Evolutionary conservation across 495 filamentous ascomycete genomes (phyloP), one percentile per base, ranked within the genome.

Genomic region (Hypoxylon fragiforme): DNA sequence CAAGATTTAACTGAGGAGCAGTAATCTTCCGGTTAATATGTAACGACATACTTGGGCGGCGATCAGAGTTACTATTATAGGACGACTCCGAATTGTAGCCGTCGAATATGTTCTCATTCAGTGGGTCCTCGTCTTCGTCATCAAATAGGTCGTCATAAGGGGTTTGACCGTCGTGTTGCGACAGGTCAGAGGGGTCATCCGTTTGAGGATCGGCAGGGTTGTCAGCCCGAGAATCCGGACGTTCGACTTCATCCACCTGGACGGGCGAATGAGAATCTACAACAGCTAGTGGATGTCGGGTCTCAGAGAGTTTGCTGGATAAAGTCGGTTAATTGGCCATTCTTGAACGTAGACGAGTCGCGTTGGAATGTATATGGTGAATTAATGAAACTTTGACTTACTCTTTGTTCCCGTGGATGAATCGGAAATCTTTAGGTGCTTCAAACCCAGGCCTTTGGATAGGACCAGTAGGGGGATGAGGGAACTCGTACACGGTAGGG

Each of bases 401-500:
- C 65, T 52, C 58, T 38, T 26, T 40, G 51, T 50, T 57, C 41
- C 36, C 44, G 57, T 49, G 51, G 9, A 46, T 46, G 28, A 44
- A 32, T 37, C 51, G 46, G 22, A 54, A 43, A 30, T 63, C 57
- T 42, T 50, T 44, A 35, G 59, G 44, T 11, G 62, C 57, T 21
- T 63, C 51, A 51, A 61, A 53, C 14, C 40, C 57, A 13, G 40
- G 30, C 20, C 43, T 41, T 51, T 38, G 20, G 19, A 55, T 18
- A 14, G 54, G 26, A 39, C 35, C 34, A 31, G 32, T 26, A 7
- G 57, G 61, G 43, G 38, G 55, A 13, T 63, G 63, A 46, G 76
- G 76, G 50, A 80, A 81, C 54, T 81, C 78, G 70, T 81, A 80
- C 42, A 82, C 70, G 5, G 78, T 81, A 45, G 78, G 80, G 50